A percentile compares a stretch with the other conserved stretches of the same genome.
phyloP scores from a whole-genome alignment of 2,329 filamentous ascomycete species.

The Aurifilum marmelostoma region DNA sequence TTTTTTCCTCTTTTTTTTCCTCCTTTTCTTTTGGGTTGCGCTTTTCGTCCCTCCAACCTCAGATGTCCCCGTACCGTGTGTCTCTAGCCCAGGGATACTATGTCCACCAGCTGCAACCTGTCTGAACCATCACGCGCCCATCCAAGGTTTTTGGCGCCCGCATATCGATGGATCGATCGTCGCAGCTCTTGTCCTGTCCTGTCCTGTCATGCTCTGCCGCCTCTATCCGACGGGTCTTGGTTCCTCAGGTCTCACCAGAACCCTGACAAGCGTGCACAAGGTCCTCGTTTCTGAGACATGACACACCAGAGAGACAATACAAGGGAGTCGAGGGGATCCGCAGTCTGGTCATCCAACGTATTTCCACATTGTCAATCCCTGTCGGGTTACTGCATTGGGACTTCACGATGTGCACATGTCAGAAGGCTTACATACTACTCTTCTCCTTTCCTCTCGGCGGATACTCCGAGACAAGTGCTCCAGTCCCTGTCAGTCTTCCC shows the following conservation, averaged over 20 bases:
- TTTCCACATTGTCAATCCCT: neutral
- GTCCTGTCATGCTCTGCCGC: neutral
- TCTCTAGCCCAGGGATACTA: neutral
- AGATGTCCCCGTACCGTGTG: neutral
- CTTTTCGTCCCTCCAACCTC: neutral
- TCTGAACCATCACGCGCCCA: neutral
- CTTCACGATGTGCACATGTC: slow-evolving; percentile 1
- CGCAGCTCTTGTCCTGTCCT: neutral
- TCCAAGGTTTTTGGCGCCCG: neutral
- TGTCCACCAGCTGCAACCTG: neutral
- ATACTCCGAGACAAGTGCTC: neutral
- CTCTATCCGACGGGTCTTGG: neutral
- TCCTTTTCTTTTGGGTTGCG: neutral
- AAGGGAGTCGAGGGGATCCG: neutral
- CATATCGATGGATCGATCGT: neutral
- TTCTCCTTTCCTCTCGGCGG: too few species aligned
- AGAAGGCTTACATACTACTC: neutral
- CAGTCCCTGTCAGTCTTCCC: neutral
- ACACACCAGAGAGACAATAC: neutral
- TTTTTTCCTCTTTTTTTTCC: neutral
- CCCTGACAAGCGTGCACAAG: neutral
- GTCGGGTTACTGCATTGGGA: neutral
- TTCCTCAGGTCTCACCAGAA: neutral
- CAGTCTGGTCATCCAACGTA: neutral
- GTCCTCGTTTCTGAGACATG: neutral